Base-by-base conservation (phyloP, 805 yeast genomes). In the Kodamaea lidongshanica region DNA sequence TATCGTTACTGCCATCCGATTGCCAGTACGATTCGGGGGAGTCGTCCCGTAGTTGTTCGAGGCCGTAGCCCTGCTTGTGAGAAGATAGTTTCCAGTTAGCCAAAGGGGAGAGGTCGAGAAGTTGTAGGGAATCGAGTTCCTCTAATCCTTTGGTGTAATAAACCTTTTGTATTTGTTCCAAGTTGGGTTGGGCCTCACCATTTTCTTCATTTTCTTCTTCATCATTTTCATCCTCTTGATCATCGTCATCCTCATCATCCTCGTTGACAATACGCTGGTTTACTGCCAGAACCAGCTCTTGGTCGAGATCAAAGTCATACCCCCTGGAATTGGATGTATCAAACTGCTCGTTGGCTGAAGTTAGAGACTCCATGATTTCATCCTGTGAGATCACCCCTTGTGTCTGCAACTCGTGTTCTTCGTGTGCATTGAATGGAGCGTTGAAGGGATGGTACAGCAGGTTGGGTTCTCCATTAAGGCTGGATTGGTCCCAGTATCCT, bases 61-160 rank as follows among this genome's bases (percentile, higher is more conserved):
- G 67, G 0, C 92, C 92, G 43, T 65, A 77, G 0, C 86, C 92
- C 7, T 69, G 69, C 45, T 88, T 89, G 45, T 33, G 58, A 0
- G 95, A 80, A 1, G 95, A 82, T 0, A 85, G 76, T 20, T 76
- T 69, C 96, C 96, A 92, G 14, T 78, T 67, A 0, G 94, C 97
- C 12, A 81, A 60, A 11, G 78, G 74, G 2, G 95, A 85, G 7
- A 89, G 67, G 48, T 92, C 96, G 1, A 74, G 62, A 11, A 84
- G 51, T 8, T 82, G 85, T 17, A 61, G 46, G 8, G 58, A 50
- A 35, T 80, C 87, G 33, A 78, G 52, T 27, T 70, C 74, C 32
- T 67, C 65, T 3, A 78, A 51, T 0, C 82, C 84, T 40, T 48
- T 53, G 2, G 48, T 28, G 32, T 65, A 65, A 42, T 58, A 64